Evolutionary conservation across 2,329 filamentous ascomycete genomes (phyloP).

Genomic region (Orbilia ellipsospora): DNA sequence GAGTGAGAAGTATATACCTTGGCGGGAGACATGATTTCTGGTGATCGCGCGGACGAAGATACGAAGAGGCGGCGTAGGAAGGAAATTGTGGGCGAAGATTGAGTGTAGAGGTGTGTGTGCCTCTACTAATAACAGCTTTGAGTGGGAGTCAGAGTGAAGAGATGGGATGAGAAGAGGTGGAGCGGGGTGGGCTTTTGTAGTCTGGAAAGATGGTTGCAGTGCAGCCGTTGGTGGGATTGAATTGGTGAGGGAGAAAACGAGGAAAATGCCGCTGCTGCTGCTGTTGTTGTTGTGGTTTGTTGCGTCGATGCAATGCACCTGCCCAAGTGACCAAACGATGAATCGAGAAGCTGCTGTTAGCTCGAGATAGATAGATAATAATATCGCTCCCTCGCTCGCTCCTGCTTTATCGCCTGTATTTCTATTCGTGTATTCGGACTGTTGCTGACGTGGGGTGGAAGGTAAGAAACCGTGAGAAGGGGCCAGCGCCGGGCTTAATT

Average conservation of each 20-base stretch:
- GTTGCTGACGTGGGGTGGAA: conserved; percentile 43
- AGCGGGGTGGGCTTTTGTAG: conserved; percentile 30
- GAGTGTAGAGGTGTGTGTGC: conserved; percentile 9
- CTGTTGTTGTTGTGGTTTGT: conserved; percentile 5
- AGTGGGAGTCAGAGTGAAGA: neutral
- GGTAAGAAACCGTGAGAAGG: neutral
- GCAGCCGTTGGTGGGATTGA: too few relatives aligned
- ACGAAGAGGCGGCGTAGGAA: conserved; percentile 49
- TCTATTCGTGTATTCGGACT: neutral
- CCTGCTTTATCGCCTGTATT: neutral
- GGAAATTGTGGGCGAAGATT: conserved; percentile 48
- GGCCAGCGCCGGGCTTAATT: conserved; percentile 8
- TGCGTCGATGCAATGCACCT: conserved; percentile 36
- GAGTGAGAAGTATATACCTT: conserved; percentile 17
- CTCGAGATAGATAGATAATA: conserved; percentile 34
- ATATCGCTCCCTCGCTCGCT: neutral
- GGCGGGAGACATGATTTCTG: conserved; percentile 37
- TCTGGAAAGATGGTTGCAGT: neutral
- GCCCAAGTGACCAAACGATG: conserved; percentile 34
- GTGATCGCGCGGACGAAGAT: conserved; percentile 27
- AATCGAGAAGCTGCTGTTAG: conserved; percentile 22
- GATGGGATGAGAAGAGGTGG: conserved; percentile 10
- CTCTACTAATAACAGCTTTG: neutral
- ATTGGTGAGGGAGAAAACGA: neutral
- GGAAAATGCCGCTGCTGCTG: conserved; percentile 42